Conservation (phyloP, 2,329 filamentous ascomycete genomes). For the Alternaria gansuensis region DNA sequence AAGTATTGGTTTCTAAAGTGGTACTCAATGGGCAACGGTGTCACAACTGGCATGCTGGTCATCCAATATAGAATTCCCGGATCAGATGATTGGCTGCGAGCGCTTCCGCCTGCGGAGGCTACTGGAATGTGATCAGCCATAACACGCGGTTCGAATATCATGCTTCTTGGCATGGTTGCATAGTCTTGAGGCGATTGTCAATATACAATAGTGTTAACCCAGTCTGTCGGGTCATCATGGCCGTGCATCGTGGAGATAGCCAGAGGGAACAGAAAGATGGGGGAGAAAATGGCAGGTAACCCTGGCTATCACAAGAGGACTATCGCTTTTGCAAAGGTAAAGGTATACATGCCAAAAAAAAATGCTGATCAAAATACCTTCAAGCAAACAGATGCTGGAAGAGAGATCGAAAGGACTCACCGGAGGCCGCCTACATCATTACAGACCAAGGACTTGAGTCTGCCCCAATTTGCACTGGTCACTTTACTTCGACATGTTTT, state of each 20-base stretch:
- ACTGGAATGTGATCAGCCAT: constrained; percentile 10
- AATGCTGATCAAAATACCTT: background rate
- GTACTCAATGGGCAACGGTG: constrained; percentile 26
- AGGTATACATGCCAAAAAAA: constrained; percentile 12
- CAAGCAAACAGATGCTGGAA: background rate
- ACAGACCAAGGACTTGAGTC: background rate
- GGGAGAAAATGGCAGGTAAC: background rate
- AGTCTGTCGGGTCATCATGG: constrained; percentile 1
- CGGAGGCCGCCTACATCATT: constrained; percentile 4
- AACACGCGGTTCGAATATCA: constrained; percentile 7
- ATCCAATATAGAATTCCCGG: constrained; percentile 35
- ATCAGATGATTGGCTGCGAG: constrained; percentile 33
- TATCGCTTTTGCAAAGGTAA: background rate
- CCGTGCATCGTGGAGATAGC: constrained; percentile 8
- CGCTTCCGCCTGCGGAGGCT: constrained; percentile 14
- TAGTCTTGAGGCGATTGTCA: constrained; percentile 11
- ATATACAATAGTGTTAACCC: background rate
- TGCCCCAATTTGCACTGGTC: background rate
- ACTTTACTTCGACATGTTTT: background rate
- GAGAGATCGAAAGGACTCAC: background rate
- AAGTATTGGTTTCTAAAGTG: constrained; percentile 15
- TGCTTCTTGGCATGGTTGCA: constrained; percentile 10
- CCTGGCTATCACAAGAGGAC: background rate
- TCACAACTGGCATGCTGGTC: constrained; percentile 2
- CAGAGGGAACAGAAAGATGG: background rate